Base-by-base conservation (phyloP, 805 yeast species). In the Saccharomycopsis amapae region DNA sequence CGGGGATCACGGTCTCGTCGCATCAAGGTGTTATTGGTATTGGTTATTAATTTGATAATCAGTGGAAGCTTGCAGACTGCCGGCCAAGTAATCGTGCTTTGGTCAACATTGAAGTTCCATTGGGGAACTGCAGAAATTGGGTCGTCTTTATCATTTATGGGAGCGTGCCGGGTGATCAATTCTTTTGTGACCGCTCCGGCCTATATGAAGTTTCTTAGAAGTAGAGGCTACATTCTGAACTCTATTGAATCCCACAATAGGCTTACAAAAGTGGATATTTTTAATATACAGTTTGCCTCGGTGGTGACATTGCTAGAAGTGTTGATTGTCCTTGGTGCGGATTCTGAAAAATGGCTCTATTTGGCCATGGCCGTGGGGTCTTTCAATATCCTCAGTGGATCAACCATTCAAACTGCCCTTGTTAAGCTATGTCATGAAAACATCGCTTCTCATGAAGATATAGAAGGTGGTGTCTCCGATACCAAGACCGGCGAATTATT, bases 81-180 rank as follows among this genome's bases (percentile, higher is more conserved):
- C 5, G 65, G 68, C 3, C 65, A 69, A 9, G 64, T 76, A 1
- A 45, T 72, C 20, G 59, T 78, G 1, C 57, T 82, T 15, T 81
- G 73, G 53, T 74, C 79, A 0, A 71, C 79, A 3, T 76, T 65
- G 54, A 58, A 55, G 32, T 81, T 73, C 57, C 50, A 66, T 25
- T 79, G 88, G 82, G 59, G 58, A 10, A 68, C 82, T 18, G 69
- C 65, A 3, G 70, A 70, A 28, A 58, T 82, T 40, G 84, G 87
- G 4, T 69, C 71, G 43, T 72, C 73, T 42, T 61, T 82, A 5
- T 26, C 41, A 17, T 4, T 15, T 13, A 39, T 67, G 1, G 55
- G 68, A 3, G 60, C 38, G 7, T 10, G 31, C 17, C 37, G 24
- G 17, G 42, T 38, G 7, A 22, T 36, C 15, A 25, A 20, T n/a